These are phyloP conservation scores for Nemania abortiva DNA, from an alignment of 2,329 filamentous ascomycete genomes.

Conservation along the genomic window DNA sequence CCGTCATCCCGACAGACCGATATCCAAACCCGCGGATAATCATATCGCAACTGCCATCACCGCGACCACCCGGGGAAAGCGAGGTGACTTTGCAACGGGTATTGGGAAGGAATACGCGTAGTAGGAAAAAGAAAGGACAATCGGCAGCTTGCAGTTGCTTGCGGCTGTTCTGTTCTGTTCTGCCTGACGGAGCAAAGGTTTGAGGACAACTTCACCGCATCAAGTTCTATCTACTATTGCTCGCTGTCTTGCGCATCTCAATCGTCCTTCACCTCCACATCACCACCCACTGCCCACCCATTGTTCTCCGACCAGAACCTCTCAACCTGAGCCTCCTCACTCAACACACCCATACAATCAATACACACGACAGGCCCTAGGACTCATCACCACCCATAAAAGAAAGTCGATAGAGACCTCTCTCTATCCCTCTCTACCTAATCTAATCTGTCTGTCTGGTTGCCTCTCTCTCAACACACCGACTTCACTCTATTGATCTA, in stretches of 20 bases:
- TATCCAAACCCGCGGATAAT: neutral
- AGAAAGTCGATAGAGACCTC: conserved; percentile 12
- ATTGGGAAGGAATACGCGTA: conserved; percentile 26
- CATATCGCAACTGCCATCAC: conserved; percentile 28
- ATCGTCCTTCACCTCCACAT: conserved; percentile 23
- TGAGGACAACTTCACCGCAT: conserved; percentile 53
- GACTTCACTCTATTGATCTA: conserved; percentile 7
- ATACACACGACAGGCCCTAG: conserved; percentile 10
- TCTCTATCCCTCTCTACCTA: conserved; percentile 6
- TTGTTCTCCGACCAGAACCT: conserved; percentile 48
- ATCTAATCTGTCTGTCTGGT: no score
- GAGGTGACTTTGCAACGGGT: conserved; percentile 17
- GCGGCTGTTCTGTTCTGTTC: conserved; percentile 44
- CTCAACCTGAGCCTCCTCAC: neutral
- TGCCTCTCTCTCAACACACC: conserved; percentile 23
- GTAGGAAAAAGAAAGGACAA: conserved; percentile 36
- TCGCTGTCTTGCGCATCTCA: conserved; percentile 43
- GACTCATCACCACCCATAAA: conserved; percentile 44
- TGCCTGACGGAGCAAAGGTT: conserved; percentile 54
- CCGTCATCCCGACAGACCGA: conserved; percentile 16
- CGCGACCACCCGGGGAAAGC: conserved; percentile 2
- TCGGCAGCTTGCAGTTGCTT: conserved; percentile 44
- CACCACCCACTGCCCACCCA: conserved; percentile 44
- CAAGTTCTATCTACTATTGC: conserved; percentile 47
- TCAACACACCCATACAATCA: neutral